These are phyloP conservation scores for Tolypocladium ovalisporum DNA, from an alignment of 2,329 filamentous ascomycete genomes.

Conservation along the genomic window DNA sequence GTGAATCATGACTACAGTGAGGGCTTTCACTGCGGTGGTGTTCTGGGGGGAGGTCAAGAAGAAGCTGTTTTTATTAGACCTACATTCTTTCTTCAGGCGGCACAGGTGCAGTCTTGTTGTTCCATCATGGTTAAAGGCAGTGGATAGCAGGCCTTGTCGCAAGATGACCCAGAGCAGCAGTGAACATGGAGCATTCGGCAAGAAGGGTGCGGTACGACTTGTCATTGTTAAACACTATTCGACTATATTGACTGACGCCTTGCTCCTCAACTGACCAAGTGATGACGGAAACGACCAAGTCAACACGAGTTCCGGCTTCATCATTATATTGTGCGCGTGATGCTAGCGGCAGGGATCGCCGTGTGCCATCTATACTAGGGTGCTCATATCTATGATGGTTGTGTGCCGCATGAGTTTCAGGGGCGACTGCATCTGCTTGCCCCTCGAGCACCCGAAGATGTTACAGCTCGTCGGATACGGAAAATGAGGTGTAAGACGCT, in stretches of 20 bases:
- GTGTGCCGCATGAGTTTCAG: not conserved
- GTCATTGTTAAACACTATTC: too few species aligned
- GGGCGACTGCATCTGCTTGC: not conserved
- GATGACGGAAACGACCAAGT: not conserved
- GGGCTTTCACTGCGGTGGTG: not conserved
- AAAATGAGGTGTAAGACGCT: too few species aligned
- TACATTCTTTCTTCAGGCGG: not conserved
- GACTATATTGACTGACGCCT: too few species aligned
- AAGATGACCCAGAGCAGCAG: not conserved
- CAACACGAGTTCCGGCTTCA: too few species aligned
- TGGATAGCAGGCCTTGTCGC: not conserved
- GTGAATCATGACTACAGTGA: not conserved
- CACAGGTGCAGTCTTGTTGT: not conserved
- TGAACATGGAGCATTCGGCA: not conserved
- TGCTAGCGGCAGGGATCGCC: not conserved
- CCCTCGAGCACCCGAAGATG: too few species aligned
- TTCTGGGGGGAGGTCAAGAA: not conserved
- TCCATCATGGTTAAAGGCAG: too few species aligned
- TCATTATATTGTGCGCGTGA: too few species aligned
- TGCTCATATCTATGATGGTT: not conserved
- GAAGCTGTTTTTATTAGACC: not conserved
- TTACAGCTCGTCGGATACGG: too few species aligned
- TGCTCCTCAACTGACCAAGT: too few species aligned
- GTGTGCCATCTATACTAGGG: not conserved
- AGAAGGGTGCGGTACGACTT: too few species aligned